Evolutionary conservation across 306 rosid species (phyloP).

Genomic region (Ziziphus jujuba): DNA sequence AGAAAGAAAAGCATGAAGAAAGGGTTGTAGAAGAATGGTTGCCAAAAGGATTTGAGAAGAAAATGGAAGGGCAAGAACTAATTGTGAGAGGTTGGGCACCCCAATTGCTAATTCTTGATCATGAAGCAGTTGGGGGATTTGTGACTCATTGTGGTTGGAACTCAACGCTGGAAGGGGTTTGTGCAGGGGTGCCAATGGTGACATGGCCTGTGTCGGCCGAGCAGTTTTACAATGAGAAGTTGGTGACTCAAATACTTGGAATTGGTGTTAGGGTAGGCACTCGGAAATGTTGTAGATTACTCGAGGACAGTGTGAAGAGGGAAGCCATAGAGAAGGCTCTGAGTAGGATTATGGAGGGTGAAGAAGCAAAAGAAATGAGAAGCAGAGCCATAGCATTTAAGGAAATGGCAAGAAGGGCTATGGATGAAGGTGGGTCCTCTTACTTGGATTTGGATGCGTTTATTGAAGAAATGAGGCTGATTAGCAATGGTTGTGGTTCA

Average conservation of each 20-base stretch:
- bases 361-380: constrained; percentile 22
- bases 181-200: constrained; percentile 35
- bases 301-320: constrained; percentile 6
- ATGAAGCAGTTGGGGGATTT: constrained; percentile 34
- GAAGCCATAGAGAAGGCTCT: constrained; percentile 16
- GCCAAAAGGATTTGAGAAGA: constrained; percentile 28
- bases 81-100: constrained; percentile 42
- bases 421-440: constrained; percentile 29
- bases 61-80: constrained; percentile 32
- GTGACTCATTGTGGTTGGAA: constrained; percentile 54
- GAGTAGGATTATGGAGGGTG: constrained; percentile 11
- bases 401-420: constrained; percentile 12
- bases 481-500: background rate
- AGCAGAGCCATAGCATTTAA: constrained; percentile 12
- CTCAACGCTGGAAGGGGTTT: constrained; percentile 29
- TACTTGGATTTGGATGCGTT: constrained; percentile 12
- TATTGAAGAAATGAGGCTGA: constrained; percentile 11
- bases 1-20: background rate
- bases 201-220: constrained; percentile 39
- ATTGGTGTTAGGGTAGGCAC: constrained; percentile 29
- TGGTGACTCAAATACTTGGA: constrained; percentile 30
- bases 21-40: constrained; percentile 30
- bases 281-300: background rate
- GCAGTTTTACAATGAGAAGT: constrained; percentile 42
- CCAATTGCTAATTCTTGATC: constrained; percentile 34